Evolutionary conservation across 192 early-diverging fungal species (phyloP).

Genomic region (Lunasporangiospora selenospora): DNA sequence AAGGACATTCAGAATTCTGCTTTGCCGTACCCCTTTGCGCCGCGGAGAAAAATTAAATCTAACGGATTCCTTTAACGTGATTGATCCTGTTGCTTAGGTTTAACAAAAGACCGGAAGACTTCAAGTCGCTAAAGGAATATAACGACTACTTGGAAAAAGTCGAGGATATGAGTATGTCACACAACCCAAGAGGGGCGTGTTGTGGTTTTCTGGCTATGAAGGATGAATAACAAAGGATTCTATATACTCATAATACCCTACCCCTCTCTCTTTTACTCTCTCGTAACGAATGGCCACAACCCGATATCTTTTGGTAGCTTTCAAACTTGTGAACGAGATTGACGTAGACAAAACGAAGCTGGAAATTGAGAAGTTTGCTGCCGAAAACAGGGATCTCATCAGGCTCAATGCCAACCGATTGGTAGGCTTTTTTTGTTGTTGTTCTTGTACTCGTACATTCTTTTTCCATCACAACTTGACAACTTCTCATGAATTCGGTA

Average conservation of each 20-base stretch:
- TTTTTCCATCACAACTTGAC: background rate
- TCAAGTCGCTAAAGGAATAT: slow-evolving; percentile 72
- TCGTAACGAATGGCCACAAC: too few relatives aligned
- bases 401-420: slow-evolving; percentile 65
- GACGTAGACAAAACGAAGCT: slow-evolving; percentile 83
- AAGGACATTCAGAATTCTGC: background rate
- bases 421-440: slow-evolving; percentile 52
- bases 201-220: background rate
- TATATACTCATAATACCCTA: too few relatives aligned
- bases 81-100: slow-evolving; percentile 53
- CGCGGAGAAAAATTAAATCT: background rate
- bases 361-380: slow-evolving; percentile 75
- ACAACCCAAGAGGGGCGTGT: too few relatives aligned
- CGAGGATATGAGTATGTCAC: slow-evolving; percentile 81
- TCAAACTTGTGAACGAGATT: slow-evolving; percentile 87
- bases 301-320: slow-evolving; percentile 51
- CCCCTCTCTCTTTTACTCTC: slow-evolving; percentile 1
- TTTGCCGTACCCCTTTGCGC: background rate
- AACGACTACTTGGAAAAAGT: slow-evolving; percentile 95
- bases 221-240: background rate
- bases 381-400: slow-evolving; percentile 84
- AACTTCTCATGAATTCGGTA: too few relatives aligned
- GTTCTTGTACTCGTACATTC: background rate
- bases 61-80: background rate
- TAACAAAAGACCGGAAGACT: slow-evolving; percentile 94